phyloP scores from a whole-genome alignment of 352 stramenopile genomes.

The Phytophthora sp. region DNA sequence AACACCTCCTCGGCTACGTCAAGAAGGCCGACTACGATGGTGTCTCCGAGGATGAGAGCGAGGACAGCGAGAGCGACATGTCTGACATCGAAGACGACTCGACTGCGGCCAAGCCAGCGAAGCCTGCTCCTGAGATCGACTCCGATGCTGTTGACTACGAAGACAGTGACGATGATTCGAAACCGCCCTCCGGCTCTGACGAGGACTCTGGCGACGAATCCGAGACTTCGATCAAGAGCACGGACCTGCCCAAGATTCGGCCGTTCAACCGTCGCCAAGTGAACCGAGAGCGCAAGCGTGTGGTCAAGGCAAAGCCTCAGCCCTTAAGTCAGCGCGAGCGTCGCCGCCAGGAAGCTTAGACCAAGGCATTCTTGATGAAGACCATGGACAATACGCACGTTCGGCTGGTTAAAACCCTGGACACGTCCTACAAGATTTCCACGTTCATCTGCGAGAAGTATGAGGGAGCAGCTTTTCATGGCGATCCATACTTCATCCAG shows the following conservation, averaged over 20 bases:
- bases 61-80: not conserved
- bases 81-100: not conserved
- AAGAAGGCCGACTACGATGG: not conserved
- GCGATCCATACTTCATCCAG: slow-evolving; percentile 2
- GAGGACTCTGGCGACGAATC: not conserved
- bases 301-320: not conserved
- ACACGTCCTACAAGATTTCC: not conserved
- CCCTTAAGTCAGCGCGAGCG: not conserved
- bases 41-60: not conserved
- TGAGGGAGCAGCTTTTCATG: not conserved
- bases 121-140: not conserved
- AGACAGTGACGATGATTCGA: not conserved
- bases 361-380: slow-evolving; percentile 1
- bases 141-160: too few species aligned
- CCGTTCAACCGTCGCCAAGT: not conserved
- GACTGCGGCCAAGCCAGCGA: not conserved
- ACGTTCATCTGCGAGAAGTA: slow-evolving; percentile 1
- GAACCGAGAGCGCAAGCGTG: not conserved
- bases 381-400: slow-evolving; percentile 6
- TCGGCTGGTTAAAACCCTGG: not conserved
- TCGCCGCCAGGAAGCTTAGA: not conserved
- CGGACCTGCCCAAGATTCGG: not conserved
- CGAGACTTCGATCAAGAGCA: not conserved
- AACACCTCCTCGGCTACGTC: slow-evolving; percentile 2
- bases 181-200: not conserved